Base-by-base conservation (phyloP, 2,329 filamentous ascomycete species). In the Aurifilum marmelostoma region DNA sequence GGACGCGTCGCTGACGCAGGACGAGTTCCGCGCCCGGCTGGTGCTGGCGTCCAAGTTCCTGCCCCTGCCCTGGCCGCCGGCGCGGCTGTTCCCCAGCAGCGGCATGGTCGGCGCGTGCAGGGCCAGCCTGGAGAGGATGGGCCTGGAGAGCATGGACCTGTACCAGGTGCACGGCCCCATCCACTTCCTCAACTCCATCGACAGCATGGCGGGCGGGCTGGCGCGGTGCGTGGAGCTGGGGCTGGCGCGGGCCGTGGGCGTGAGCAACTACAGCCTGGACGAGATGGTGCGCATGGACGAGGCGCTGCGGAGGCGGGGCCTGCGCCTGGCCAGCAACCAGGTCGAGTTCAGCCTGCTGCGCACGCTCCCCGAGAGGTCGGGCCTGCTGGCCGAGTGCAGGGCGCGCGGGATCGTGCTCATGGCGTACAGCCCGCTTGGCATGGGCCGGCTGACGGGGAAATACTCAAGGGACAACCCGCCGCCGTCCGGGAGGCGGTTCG, bases 291-390 rank as follows among this genome's bases (percentile, higher is more conserved):
- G 76, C 69, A 82, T 83, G 77, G 74, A 78, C 59, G 78, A 80
- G n/a, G 81, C 78, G 65, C 73, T 83, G 59, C 75, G 73, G 21
- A 76, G 77, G 70, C 76, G 77, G 50, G 76, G 75, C 1, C 68
- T 82, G 6, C 80, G 81, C 0, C 79, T 84, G 5, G 79, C 80
- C 1, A 77, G 78, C 24, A 83, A 82, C 69, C 81, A 84, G 72
- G 81, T 80, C 75, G 81, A 83, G 71, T 83, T 78, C 73, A 79
- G 77, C 41, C 72, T 83, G 32, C 74, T 83, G 29, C 78, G 82
- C 27, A 77, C 81, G 27, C 70, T 78, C 16, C 82, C 82, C 1
- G 81, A 83, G 69, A 75, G 75, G 1, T 76, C 74, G 2, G 80
- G 81, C 0, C 74, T 83, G 66, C 75, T 83, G 8, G 76, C 78